Percentiles rank a stretch among this genome's conserved stretches.
Evolutionary conservation across 2,329 filamentous ascomycete species (phyloP).

Genomic region (Sclerotinia trifoliorum): DNA sequence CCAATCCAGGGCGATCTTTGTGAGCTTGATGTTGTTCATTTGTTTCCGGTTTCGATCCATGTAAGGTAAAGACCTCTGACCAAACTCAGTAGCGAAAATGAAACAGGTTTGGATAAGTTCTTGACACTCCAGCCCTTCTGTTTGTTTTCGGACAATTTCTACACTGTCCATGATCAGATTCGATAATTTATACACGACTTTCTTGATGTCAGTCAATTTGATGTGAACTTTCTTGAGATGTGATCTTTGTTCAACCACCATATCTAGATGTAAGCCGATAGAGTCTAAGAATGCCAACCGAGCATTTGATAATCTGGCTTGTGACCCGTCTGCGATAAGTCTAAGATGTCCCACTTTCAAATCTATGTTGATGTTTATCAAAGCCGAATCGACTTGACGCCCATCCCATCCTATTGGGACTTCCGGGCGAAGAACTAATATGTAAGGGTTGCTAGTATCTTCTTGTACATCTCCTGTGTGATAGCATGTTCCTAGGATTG

Average conservation of each 20-base stretch:
- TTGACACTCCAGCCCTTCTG: slow-evolving; percentile 79
- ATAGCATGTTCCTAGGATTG: slow-evolving; percentile 78
- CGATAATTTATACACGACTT: slow-evolving; percentile 92
- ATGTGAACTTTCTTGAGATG: slow-evolving; percentile 90
- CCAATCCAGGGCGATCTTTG: slow-evolving; percentile 92
- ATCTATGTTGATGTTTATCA: slow-evolving; percentile 78
- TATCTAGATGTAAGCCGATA: slow-evolving; percentile 81
- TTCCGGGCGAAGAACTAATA: slow-evolving; percentile 82
- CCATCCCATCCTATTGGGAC: slow-evolving; percentile 79
- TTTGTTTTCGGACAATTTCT: slow-evolving; percentile 85
- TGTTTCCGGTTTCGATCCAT: slow-evolving; percentile 94
- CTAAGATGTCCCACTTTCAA: slow-evolving; percentile 83
- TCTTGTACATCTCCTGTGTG: slow-evolving; percentile 69
- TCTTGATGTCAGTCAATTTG: slow-evolving; percentile 89
- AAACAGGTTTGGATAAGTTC: slow-evolving; percentile 98
- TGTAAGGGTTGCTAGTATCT: slow-evolving; percentile 76
- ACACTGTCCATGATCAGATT: slow-evolving; percentile 99
- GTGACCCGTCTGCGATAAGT: slow-evolving; percentile 83
- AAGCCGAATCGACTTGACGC: slow-evolving; percentile 65
- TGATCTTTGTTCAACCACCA: slow-evolving; percentile 87
- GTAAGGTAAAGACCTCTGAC: slow-evolving; percentile 88
- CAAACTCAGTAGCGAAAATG: slow-evolving; percentile 98
- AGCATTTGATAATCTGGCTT: slow-evolving; percentile 74
- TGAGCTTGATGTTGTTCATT: slow-evolving; percentile 96
- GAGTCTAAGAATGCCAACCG: slow-evolving; percentile 72